Conservation (phyloP, 1,284 basidiomycete species). For the Sphaerobolus stellatus region DNA sequence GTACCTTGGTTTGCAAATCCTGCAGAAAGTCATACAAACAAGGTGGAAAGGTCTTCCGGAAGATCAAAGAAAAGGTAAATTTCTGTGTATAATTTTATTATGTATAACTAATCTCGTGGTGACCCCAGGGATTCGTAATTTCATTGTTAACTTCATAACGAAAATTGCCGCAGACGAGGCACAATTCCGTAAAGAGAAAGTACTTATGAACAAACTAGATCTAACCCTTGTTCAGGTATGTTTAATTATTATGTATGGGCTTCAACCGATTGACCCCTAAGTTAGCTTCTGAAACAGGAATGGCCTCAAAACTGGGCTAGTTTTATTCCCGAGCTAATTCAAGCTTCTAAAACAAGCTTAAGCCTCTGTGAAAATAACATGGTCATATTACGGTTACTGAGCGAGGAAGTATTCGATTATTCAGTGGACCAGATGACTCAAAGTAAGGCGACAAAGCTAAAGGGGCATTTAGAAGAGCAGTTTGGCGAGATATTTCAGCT, state of each 20-base stretch:
- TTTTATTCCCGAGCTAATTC: constrained; percentile 97
- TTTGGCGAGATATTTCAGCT: constrained; percentile 96
- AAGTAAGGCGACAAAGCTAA: constrained; percentile 95
- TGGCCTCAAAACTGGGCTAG: constrained; percentile 99
- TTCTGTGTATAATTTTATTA: constrained; percentile 7
- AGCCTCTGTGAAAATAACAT: constrained; percentile 99
- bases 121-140: constrained; percentile 87
- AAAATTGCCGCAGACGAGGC: constrained; percentile 89
- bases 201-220: constrained; percentile 96
- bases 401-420: constrained; percentile 99
- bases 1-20: constrained; percentile 93
- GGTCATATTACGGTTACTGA: constrained; percentile 96
- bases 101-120: constrained; percentile 5
- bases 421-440: constrained; percentile 99
- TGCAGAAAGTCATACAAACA: constrained; percentile 92
- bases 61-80: constrained; percentile 84
- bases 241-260: constrained; percentile 9
- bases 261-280: neutral
- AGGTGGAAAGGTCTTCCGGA: constrained; percentile 96
- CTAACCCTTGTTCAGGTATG: constrained; percentile 90
- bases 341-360: constrained; percentile 95
- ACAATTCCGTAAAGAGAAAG: constrained; percentile 88
- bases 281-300: constrained; percentile 96
- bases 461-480: constrained; percentile 97
- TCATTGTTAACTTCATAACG: constrained; percentile 92